Percentiles rank a stretch among this genome's conserved stretches.
Evolutionary conservation across 768 basidiomycete species (phyloP).

Genomic region (Cystobasidium onofrii): DNA sequence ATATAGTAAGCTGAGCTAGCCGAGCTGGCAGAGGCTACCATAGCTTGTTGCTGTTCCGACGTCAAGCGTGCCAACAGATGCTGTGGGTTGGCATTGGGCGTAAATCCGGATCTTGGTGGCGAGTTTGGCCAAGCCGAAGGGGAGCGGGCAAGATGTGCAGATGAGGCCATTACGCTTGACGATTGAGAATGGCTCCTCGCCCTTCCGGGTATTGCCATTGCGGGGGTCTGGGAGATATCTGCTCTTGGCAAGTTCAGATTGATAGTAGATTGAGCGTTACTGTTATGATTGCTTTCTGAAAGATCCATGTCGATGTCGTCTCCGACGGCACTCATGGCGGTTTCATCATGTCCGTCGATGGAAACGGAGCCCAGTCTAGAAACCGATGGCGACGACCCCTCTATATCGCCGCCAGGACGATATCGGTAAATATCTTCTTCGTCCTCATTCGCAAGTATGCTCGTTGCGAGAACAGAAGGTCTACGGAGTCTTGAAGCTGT

Average conservation of each 20-base stretch:
- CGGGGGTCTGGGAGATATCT: background rate
- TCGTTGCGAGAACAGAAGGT: background rate
- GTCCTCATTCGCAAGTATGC: background rate
- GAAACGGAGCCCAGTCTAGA: background rate
- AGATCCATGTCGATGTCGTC: conserved; percentile 3
- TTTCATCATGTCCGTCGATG: background rate
- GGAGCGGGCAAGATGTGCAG: background rate
- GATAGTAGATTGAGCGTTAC: background rate
- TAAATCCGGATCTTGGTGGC: background rate
- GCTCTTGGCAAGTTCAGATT: background rate
- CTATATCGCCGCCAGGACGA: background rate
- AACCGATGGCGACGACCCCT: background rate
- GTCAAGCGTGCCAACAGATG: conserved; percentile 23
- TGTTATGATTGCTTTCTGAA: background rate
- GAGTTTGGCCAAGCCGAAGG: conserved; percentile 5
- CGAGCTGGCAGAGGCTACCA: conserved; percentile 7
- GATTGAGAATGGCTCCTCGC: background rate
- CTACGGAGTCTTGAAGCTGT: background rate
- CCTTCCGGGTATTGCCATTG: background rate
- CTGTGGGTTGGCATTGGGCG: background rate
- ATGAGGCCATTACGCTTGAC: background rate
- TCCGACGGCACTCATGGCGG: background rate
- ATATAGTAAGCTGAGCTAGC: background rate
- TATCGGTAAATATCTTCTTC: background rate
- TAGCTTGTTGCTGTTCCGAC: conserved; percentile 23